Base-by-base conservation (phyloP, 2,329 filamentous ascomycete genomes). In the Cercospora sp. region DNA sequence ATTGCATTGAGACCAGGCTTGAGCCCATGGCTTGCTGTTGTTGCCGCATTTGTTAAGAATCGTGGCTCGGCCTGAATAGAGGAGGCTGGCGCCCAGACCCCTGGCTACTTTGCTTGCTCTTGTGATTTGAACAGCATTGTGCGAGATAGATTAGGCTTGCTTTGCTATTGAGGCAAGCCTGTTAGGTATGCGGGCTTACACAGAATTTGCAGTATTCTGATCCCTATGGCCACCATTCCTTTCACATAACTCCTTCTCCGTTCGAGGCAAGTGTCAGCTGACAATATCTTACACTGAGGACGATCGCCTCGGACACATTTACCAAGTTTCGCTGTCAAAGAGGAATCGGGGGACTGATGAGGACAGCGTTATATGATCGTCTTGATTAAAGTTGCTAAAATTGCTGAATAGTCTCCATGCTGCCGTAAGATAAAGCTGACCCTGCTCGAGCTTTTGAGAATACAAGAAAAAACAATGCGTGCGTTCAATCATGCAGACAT, bases 401-500 rank as follows among this genome's bases (percentile, higher is more conserved):
- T 28, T 53, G 48, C 48, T 3, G 3, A 13, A 23, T 28, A 23
- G 12, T 53, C 23, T 20, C 48, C 48, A 53, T 53, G 23, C 48
- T 53, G 48, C 48, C 48, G 20, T 53, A 28, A 55, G 48, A 55
- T 8, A 55, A 55, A 55, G 48, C 48, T 30, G 48, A 55, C 28
- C 23, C 48, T 55, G 48, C 48, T 55, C 48, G 48, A 55, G 48
- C 48, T 55, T 55, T 55, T 55, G 23, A 55, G n/a, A 26, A n/a
- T 30, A 28, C 48, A 55, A 28, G 48, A 30, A 23, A 5, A 26
- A 28, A 55, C 23, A 23, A n/a, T 16, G 23, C 45, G 18, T 12
- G 18, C 48, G 23, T 53, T 26, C 3, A 55, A 3, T 28, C 48
- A 30, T 55, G 48, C 23, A 8, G 12, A 23, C 48, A 26, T 30